phyloP scores from a whole-genome alignment of 495 filamentous ascomycete species.

The Talaromyces thailandensis region DNA sequence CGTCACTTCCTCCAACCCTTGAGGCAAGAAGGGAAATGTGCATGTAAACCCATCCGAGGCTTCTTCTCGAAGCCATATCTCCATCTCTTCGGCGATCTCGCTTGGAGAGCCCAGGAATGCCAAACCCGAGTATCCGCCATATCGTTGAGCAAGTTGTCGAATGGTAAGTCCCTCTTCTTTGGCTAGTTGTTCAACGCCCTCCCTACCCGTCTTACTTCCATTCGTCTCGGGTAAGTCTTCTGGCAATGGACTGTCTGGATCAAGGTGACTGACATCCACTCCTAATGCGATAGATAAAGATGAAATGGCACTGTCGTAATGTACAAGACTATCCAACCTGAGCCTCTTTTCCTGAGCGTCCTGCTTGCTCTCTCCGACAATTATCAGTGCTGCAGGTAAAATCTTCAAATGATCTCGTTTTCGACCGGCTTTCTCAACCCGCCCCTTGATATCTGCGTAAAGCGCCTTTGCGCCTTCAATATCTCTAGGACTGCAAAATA shows the following conservation, averaged over 20 bases:
- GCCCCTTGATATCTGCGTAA: constrained; percentile 43
- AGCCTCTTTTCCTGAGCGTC: constrained; percentile 30
- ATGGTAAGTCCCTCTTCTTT: constrained; percentile 34
- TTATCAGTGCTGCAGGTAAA: constrained; percentile 41
- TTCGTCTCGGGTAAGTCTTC: constrained; percentile 41
- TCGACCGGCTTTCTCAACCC: constrained; percentile 33
- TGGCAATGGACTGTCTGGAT: constrained; percentile 41
- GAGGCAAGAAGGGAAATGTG: constrained; percentile 39
- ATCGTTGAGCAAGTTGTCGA: constrained; percentile 41
- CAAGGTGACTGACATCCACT: constrained; percentile 34
- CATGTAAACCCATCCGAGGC: constrained; percentile 39
- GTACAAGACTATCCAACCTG: constrained; percentile 41
- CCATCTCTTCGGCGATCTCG: constrained; percentile 41
- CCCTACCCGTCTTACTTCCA: constrained; percentile 41
- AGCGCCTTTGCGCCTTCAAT: constrained; percentile 39
- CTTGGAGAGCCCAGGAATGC: constrained; percentile 42
- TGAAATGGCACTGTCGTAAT: constrained; percentile 49
- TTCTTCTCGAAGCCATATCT: constrained; percentile 35
- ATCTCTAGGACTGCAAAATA: constrained; percentile 35
- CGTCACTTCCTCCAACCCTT: constrained; percentile 42
- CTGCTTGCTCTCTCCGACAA: constrained; percentile 24
- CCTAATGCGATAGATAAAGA: constrained; percentile 42
- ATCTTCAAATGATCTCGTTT: constrained; percentile 39
- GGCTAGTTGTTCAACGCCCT: constrained; percentile 32
- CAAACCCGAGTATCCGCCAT: constrained; percentile 41